Percentiles rank a stretch among this genome's conserved stretches.
Evolutionary conservation across 2,329 filamentous ascomycete genomes (phyloP).

Genomic region (Trichophyton simii): DNA sequence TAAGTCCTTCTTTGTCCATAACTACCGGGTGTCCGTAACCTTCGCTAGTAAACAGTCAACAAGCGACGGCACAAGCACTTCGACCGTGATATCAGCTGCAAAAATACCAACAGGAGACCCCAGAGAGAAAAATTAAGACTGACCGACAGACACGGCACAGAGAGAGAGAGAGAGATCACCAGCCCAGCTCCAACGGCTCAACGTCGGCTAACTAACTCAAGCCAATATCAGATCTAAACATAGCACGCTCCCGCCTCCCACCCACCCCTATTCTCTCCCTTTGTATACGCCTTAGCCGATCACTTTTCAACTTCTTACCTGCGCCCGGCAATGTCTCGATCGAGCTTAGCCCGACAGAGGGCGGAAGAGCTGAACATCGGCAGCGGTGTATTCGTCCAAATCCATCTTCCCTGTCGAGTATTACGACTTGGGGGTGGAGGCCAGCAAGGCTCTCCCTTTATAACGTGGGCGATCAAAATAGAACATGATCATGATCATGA

Average conservation of each 20-base stretch:
- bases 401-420: not conserved
- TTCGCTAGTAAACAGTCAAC: not conserved
- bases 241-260: not conserved
- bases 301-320: not conserved
- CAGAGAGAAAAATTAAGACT: too few relatives aligned
- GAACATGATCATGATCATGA: constrained; percentile 1
- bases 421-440: not conserved
- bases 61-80: not conserved
- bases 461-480: not conserved
- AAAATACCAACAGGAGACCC: too few relatives aligned
- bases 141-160: not conserved
- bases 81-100: too few relatives aligned
- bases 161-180: not conserved
- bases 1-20: not conserved
- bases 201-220: not conserved
- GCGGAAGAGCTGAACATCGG: not conserved
- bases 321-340: not conserved
- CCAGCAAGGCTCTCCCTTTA: not conserved
- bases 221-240: not conserved
- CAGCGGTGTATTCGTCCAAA: not conserved
- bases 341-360: not conserved
- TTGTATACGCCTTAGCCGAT: not conserved
- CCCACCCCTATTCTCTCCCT: not conserved
- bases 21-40: not conserved
- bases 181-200: not conserved